Evolutionary conservation across 1,284 basidiomycete genomes (phyloP).

Genomic region (Schizophyllum amplum): DNA sequence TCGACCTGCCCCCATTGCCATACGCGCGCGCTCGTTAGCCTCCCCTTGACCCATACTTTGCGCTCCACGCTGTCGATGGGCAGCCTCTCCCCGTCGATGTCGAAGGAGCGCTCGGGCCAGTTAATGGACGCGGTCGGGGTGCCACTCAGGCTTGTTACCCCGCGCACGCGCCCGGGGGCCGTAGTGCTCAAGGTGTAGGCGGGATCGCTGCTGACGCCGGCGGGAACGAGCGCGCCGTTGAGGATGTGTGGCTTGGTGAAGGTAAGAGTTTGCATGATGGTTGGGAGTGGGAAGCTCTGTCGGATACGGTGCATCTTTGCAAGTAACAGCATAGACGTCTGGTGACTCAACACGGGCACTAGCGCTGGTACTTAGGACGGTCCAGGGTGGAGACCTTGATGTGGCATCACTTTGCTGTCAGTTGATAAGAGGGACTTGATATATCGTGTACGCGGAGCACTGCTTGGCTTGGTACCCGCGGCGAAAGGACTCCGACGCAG

Average conservation of each 20-base stretch:
- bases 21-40: not conserved
- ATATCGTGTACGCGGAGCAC: too few species aligned
- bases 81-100: not conserved
- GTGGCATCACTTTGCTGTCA: too few species aligned
- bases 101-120: not conserved
- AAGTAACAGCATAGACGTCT: too few species aligned
- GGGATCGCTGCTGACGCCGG: not conserved
- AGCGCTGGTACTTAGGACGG: too few species aligned
- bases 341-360: too few species aligned
- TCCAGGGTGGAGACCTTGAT: too few species aligned
- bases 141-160: not conserved
- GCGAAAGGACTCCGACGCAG: too few species aligned
- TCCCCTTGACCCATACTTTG: not conserved
- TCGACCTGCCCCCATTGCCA: not conserved
- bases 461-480: too few species aligned
- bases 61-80: not conserved
- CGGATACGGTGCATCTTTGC: too few species aligned
- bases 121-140: not conserved
- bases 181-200: not conserved
- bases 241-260: not conserved
- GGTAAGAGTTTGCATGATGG: not conserved
- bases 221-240: not conserved
- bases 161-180: too few species aligned
- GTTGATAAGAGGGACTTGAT: too few species aligned
- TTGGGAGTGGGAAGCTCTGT: not conserved